Evolutionary conservation across 2,329 filamentous ascomycete species (phyloP).

Genomic region (Sporothrix protearum): DNA sequence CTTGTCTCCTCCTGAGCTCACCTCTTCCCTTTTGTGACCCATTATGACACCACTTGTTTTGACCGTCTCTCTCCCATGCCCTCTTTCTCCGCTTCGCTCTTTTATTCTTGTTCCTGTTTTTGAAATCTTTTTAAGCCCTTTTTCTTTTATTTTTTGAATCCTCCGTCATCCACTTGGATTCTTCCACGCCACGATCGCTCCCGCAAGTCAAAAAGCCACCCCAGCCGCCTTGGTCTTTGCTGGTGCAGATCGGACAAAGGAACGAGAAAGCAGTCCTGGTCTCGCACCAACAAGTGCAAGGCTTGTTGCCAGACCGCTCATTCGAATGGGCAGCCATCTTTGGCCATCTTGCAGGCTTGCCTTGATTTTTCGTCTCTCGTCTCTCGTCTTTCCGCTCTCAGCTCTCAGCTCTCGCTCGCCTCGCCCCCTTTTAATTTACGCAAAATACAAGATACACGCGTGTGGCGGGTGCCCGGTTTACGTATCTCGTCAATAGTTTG

Average conservation of each 20-base stretch:
- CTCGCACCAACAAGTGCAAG: background rate
- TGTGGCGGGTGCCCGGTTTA: background rate
- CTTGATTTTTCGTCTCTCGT: background rate
- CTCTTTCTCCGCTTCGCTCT: background rate
- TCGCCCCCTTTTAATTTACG: background rate
- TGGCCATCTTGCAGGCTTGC: no score
- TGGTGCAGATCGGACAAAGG: background rate
- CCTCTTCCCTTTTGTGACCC: background rate
- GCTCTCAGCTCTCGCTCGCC: background rate
- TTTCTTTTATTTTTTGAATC: background rate
- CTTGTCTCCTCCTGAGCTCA: background rate
- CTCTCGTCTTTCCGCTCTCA: background rate
- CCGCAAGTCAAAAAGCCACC: background rate
- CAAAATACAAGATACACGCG: no score
- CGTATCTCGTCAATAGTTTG: background rate
- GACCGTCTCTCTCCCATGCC: background rate
- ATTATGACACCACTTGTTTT: background rate
- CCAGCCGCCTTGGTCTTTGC: background rate
- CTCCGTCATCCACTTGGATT: background rate
- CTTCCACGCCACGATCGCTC: background rate
- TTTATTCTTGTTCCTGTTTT: background rate
- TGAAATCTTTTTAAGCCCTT: no score
- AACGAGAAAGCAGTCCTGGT: background rate
- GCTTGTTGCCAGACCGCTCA: constrained; percentile 12
- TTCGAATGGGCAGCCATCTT: background rate